Percentiles rank a stretch among this genome's conserved stretches.
Conservation (phyloP, 179 eudicot species). For the Corrigiola litoralis region DNA sequence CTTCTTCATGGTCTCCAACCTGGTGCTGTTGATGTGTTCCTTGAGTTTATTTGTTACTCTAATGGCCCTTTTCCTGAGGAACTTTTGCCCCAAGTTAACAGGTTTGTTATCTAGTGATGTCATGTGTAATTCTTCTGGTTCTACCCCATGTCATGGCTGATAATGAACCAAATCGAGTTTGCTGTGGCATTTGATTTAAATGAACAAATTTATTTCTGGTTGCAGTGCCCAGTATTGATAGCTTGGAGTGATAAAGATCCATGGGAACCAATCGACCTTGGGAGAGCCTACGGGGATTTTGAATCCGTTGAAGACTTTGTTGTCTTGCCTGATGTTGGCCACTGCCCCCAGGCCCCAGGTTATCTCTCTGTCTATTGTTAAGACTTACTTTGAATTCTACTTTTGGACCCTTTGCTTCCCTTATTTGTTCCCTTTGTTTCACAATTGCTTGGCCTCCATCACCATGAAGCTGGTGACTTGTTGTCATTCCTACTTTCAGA, state of each 20-base stretch:
- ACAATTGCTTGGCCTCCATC: background rate
- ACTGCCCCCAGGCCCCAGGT: slow-evolving; percentile 99
- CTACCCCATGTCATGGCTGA: no score
- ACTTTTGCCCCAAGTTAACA: slow-evolving; percentile 78
- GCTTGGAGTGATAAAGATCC: slow-evolving; percentile 99
- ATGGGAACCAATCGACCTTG: slow-evolving; percentile 95
- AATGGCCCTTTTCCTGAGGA: slow-evolving; percentile 97
- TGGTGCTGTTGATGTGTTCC: slow-evolving; percentile 94
- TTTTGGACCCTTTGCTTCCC: no score
- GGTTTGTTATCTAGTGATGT: background rate
- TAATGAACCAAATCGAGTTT: no score
- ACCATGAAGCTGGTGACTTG: background rate
- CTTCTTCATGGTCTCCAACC: slow-evolving; percentile 94
- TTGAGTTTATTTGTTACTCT: slow-evolving; percentile 95
- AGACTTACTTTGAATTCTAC: background rate
- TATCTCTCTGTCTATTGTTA: slow-evolving; percentile 14
- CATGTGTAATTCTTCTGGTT: no score
- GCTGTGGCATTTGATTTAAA: background rate
- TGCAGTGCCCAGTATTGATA: slow-evolving; percentile 86
- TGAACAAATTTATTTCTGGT: background rate
- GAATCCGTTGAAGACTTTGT: slow-evolving; percentile 79
- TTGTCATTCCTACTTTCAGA: background rate
- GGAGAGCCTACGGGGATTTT: slow-evolving; percentile 69
- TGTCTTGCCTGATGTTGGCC: slow-evolving; percentile 84
- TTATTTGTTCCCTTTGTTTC: no score